Evolutionary conservation across 2,329 filamentous ascomycete genomes (phyloP).

Genomic region (Aspergillus glaucus): DNA sequence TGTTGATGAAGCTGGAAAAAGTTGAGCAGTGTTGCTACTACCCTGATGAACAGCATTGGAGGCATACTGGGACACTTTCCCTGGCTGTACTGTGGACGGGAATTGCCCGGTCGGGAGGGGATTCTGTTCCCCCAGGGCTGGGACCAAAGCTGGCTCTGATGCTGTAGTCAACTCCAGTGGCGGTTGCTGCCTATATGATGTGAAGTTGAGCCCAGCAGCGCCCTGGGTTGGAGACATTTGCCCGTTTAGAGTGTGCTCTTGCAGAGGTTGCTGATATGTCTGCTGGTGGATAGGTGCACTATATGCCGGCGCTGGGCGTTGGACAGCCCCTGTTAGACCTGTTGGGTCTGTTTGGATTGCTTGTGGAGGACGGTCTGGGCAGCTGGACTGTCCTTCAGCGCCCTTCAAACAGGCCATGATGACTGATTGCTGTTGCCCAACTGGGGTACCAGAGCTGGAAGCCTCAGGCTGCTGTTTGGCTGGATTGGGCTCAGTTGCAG

Average conservation of each 20-base stretch:
- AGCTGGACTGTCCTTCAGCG: neutral
- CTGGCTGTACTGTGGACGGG: neutral
- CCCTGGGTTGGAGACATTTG: neutral
- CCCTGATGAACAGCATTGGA: neutral
- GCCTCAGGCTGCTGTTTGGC: neutral
- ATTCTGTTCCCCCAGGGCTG: neutral
- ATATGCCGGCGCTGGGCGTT: neutral
- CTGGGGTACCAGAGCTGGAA: neutral
- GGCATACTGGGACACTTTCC: neutral
- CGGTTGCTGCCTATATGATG: neutral
- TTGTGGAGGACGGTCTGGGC: neutral
- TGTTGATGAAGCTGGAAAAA: neutral
- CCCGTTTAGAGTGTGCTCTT: neutral
- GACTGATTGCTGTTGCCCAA: neutral
- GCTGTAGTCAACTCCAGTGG: neutral
- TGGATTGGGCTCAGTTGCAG: neutral
- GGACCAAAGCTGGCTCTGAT: neutral
- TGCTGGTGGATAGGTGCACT: neutral
- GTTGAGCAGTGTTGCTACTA: neutral
- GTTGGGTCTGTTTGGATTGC: too few relatives aligned
- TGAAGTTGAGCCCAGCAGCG: neutral
- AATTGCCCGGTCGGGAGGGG: neutral
- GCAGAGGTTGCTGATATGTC: neutral
- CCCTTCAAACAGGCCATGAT: neutral
- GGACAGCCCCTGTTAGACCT: too few relatives aligned